These are phyloP conservation scores for Ascodesmis nigricans DNA, from an alignment of 495 filamentous ascomycete species.

Conservation along the genomic window DNA sequence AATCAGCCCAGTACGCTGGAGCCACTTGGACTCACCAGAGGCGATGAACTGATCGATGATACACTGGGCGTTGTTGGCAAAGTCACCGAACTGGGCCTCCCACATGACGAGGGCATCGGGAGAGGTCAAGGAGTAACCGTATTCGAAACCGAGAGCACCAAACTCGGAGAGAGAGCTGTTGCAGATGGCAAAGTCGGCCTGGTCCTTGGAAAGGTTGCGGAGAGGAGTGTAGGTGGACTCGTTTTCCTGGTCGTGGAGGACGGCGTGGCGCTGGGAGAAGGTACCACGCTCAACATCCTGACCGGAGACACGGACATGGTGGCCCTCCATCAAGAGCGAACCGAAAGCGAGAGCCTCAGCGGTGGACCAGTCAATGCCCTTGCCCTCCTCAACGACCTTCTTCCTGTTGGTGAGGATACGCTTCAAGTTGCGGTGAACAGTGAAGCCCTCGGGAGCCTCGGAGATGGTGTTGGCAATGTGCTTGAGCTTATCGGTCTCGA, in stretches of 20 bases:
- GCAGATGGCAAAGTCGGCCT: conserved; percentile 84
- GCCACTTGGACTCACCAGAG: conserved; percentile 93
- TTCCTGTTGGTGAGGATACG: conserved; percentile 78
- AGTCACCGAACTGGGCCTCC: conserved; percentile 99
- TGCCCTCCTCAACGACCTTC: conserved; percentile 80
- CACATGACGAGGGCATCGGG: conserved; percentile 95
- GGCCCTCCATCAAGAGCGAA: conserved; percentile 68
- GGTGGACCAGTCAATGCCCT: conserved; percentile 93
- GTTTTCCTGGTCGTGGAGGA: conserved; percentile 88
- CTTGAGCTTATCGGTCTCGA: conserved; percentile 43
- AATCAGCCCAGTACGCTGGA: conserved; percentile 86
- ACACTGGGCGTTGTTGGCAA: conserved; percentile 97
- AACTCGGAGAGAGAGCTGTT: conserved; percentile 96
- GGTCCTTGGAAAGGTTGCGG: conserved; percentile 65
- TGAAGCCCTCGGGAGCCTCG: conserved; percentile 59
- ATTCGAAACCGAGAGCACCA: conserved; percentile 89
- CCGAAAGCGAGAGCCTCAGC: conserved; percentile 94
- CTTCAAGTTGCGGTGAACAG: conserved; percentile 81
- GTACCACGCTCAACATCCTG: conserved; percentile 99
- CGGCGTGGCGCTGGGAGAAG: conserved; percentile 93
- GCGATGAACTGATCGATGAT: conserved; percentile 98
- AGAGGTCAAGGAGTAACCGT: conserved; percentile 91
- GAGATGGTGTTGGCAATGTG: conserved; percentile 61
- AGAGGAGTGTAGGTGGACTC: conserved; percentile 85
- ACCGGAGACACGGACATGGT: conserved; percentile 89